Evolutionary conservation across 192 early-diverging fungal genomes (phyloP), one percentile per base, ranked within the genome.

Genomic region (Entophlyctis helioformis): DNA sequence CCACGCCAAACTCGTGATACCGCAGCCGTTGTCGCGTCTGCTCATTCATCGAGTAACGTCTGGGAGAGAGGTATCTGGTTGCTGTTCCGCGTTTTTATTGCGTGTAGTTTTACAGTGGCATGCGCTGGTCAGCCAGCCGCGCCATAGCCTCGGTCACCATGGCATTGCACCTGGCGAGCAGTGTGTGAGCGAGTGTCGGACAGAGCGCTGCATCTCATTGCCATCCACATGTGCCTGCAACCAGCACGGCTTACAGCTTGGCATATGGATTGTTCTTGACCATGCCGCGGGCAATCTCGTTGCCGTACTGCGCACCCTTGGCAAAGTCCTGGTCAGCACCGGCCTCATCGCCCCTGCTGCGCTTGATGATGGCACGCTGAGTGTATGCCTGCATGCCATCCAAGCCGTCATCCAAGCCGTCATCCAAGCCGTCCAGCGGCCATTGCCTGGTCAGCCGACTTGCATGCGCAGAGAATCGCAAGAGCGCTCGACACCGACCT

Each of bases 191-290:
- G 29, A 31, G 4, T 31, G 29, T 31, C 6, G 29, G 11, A 11
- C 11, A 31, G 11, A 31, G 29, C 29, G 29, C 6, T 31, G 29
- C 29, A 31, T 31, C 6, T 31, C 4, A 8, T 11, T 4, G 29
- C 29, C 21, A 44, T 44, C 0, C 7, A 9, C 26, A 9, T 26
- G 21, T 23, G 1, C 16, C 16, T 13, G 42, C 4, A 44, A n/a
- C 4, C 6, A 5, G 15, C 28, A 2, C 13, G 6, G 55, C 50
- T 50, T 55, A 72, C 64, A 84, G 68, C 46, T 82, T 82, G 13
- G 79, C 79, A 51, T 84, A 84, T 1, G 79, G 82, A 50, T 84
- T 84, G 48, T 80, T 73, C 47, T 67, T 62, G 18, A 78, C 71
- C 0, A 64, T 66, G 25, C 59, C 51, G 24, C 63, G 64, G 3